phyloP scores from a whole-genome alignment of 2,329 filamentous ascomycete genomes.

The Ceratocystis colombiana region DNA sequence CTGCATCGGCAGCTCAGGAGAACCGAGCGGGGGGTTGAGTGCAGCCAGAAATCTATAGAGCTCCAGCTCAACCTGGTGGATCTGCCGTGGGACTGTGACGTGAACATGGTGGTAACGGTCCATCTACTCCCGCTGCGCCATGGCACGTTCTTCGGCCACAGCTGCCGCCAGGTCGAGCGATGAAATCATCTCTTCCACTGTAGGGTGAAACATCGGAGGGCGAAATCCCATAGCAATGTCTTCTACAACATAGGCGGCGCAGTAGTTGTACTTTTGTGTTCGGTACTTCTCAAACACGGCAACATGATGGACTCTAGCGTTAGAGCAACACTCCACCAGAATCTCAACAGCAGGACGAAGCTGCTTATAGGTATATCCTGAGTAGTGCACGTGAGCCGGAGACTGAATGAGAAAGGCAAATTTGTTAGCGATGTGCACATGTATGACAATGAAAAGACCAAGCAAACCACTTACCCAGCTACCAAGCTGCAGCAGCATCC shows the following conservation, averaged over 20 bases:
- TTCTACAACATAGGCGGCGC: constrained; percentile 66
- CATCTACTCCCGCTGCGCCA: constrained; percentile 22
- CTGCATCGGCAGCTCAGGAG: not conserved
- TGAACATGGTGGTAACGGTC: constrained; percentile 16
- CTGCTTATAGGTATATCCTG: constrained; percentile 81
- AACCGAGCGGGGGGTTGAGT: not conserved
- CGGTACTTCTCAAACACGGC: constrained; percentile 89
- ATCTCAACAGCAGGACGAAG: constrained; percentile 65
- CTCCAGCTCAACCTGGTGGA: not conserved
- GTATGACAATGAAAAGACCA: constrained; percentile 8
- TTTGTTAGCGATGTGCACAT: not conserved
- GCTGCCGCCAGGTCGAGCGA: constrained; percentile 8
- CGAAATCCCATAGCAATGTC: constrained; percentile 56
- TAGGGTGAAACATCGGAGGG: constrained; percentile 33
- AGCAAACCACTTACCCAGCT: constrained; percentile 64
- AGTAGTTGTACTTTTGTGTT: constrained; percentile 76
- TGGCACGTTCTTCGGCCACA: constrained; percentile 16
- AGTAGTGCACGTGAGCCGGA: constrained; percentile 78
- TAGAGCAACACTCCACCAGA: constrained; percentile 79
- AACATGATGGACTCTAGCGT: constrained; percentile 67
- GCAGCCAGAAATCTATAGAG: not conserved
- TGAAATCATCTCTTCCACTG: constrained; percentile 21
- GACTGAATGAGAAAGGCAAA: constrained; percentile 42
- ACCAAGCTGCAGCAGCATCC: constrained; percentile 81
- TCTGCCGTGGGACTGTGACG: constrained; percentile 8